Evolutionary conservation across 2,329 filamentous ascomycete genomes (phyloP).

Genomic region (Penicillium janthinellum): DNA sequence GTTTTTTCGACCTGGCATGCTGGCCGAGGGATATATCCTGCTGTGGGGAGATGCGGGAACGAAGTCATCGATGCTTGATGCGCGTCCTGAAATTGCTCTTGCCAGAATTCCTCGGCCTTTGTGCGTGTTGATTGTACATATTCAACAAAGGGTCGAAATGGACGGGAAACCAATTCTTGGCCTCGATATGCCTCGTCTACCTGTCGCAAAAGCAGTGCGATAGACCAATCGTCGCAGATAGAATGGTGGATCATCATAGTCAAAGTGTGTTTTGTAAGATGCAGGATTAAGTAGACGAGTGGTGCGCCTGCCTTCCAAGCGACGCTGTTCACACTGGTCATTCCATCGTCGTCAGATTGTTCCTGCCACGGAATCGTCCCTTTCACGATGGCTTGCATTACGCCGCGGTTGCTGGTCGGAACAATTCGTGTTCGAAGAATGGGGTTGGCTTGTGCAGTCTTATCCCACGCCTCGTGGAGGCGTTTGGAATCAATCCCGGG

Average conservation of each 20-base stretch:
- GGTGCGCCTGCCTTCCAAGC: too few species aligned
- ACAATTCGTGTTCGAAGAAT: conserved; percentile 18
- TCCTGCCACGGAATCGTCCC: conserved; percentile 11
- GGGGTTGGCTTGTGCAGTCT: conserved; percentile 15
- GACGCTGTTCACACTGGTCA: too few species aligned
- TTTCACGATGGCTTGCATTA: conserved; percentile 14
- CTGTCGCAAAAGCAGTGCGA: conserved; percentile 18
- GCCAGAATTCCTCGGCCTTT: too few species aligned
- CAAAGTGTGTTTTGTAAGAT: too few species aligned
- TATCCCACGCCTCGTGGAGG: background rate
- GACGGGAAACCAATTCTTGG: conserved; percentile 1
- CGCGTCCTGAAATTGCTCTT: too few species aligned
- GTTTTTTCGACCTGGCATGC: too few species aligned
- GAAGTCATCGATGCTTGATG: too few species aligned
- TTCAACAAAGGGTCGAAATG: conserved; percentile 20
- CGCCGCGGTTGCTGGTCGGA: conserved; percentile 9
- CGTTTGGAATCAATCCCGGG: background rate
- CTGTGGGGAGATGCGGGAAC: too few species aligned
- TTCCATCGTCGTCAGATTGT: conserved; percentile 9
- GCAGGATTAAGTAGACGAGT: too few species aligned
- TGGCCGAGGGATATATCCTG: too few species aligned
- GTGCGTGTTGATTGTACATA: conserved; percentile 6
- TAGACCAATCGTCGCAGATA: conserved; percentile 25
- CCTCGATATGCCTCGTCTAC: conserved; percentile 15
- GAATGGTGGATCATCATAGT: background rate